phyloP scores from a whole-genome alignment of 331 rosid genomes.

The Dryas integrifolia region DNA sequence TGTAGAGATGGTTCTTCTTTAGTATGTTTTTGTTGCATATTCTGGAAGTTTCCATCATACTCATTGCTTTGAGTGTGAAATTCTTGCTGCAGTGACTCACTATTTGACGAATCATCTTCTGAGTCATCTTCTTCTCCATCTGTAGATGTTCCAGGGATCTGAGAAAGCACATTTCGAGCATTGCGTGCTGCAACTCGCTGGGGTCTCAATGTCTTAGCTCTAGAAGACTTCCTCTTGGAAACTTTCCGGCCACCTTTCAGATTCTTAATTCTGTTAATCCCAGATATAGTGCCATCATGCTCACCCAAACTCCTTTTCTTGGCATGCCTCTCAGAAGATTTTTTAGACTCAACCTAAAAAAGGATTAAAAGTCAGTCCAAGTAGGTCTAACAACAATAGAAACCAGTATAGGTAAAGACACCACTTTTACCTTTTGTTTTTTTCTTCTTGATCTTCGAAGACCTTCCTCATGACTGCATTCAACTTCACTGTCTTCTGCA shows the following conservation, averaged over 20 bases:
- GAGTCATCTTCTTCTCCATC: slow-evolving; percentile 54
- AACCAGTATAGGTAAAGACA: slow-evolving; percentile 16
- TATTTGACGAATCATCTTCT: slow-evolving; percentile 58
- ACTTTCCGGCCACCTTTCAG: slow-evolving; percentile 41
- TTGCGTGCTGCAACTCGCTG: slow-evolving; percentile 68
- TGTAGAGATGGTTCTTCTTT: slow-evolving; percentile 32
- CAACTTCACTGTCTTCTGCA: slow-evolving; percentile 43
- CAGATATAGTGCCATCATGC: slow-evolving; percentile 42
- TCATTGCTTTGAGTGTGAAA: slow-evolving; percentile 39
- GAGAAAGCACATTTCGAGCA: slow-evolving; percentile 70
- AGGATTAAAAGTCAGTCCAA: slow-evolving; percentile 26
- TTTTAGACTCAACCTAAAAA: slow-evolving; percentile 47
- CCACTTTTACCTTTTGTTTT: slow-evolving; percentile 47
- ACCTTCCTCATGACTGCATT: slow-evolving; percentile 46
- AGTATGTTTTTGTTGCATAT: slow-evolving; percentile 27
- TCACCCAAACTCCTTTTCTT: slow-evolving; percentile 72
- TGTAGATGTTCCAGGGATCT: slow-evolving; percentile 54
- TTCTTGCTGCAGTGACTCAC: slow-evolving; percentile 36
- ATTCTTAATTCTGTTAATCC: slow-evolving; percentile 51
- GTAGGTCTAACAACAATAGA: slow-evolving; percentile 21
- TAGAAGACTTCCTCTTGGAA: slow-evolving; percentile 52
- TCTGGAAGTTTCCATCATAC: slow-evolving; percentile 38
- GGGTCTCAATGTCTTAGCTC: slow-evolving; percentile 57
- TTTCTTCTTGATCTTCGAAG: slow-evolving; percentile 78
- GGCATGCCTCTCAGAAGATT: slow-evolving; percentile 66